phyloP scores from a whole-genome alignment of 2,329 filamentous ascomycete genomes.

The Berkeleyomyces basicola region DNA sequence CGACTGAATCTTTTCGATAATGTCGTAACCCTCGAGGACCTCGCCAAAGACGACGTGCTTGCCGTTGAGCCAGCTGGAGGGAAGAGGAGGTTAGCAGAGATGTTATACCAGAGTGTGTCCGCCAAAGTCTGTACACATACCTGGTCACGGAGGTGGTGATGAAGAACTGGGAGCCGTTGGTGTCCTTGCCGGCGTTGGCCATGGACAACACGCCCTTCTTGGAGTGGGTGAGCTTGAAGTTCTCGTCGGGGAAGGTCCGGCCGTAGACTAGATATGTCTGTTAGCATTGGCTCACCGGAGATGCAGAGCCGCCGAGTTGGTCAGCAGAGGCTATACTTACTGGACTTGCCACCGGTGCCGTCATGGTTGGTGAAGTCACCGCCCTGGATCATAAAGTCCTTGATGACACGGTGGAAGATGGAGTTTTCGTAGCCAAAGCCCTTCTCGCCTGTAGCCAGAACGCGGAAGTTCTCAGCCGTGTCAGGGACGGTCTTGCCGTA shows the following conservation, averaged over 20 bases:
- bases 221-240: slow-evolving; percentile 89
- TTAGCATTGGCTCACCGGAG: neutral
- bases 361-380: slow-evolving; percentile 76
- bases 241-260: slow-evolving; percentile 71
- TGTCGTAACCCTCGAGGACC: slow-evolving; percentile 69
- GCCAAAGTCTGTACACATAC: slow-evolving; percentile 28
- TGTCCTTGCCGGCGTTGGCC: slow-evolving; percentile 73
- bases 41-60: slow-evolving; percentile 79
- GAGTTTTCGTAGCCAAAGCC: slow-evolving; percentile 71
- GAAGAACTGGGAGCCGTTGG: slow-evolving; percentile 83
- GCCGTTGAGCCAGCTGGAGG: slow-evolving; percentile 58
- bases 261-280: slow-evolving; percentile 51
- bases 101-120: neutral
- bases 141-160: slow-evolving; percentile 69
- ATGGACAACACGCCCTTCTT: slow-evolving; percentile 72
- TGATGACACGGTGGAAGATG: slow-evolving; percentile 79
- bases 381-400: slow-evolving; percentile 82
- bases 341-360: slow-evolving; percentile 73
- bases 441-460: slow-evolving; percentile 71
- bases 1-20: slow-evolving; percentile 66
- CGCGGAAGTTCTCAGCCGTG: slow-evolving; percentile 58
- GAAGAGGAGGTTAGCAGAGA: neutral
- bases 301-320: neutral
- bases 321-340: slow-evolving; percentile 28
- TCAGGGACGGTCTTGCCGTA: slow-evolving; percentile 79